Evolutionary conservation across 2,329 filamentous ascomycete genomes (phyloP).

Genomic region (Botrytis paeoniae): DNA sequence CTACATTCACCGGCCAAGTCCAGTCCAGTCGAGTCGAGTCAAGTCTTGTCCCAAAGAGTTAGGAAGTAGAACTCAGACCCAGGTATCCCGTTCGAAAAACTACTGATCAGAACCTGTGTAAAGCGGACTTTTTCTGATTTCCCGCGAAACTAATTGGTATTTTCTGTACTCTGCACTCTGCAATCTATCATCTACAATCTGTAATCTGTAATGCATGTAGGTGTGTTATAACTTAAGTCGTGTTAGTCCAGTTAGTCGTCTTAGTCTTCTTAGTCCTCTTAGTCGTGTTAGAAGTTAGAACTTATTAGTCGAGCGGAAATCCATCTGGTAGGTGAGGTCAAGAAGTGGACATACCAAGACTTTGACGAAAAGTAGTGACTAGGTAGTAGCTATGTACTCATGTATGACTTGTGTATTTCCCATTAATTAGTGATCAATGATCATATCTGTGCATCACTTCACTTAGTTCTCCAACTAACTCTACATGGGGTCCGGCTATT

Average conservation of each 20-base stretch:
- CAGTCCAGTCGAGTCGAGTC: not conserved
- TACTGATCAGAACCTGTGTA: not conserved
- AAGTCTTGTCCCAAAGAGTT: not conserved
- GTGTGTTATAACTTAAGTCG: not conserved
- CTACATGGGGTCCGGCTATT: constrained; percentile 3
- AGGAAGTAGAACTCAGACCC: not conserved
- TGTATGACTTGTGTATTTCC: not conserved
- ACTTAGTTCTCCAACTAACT: not conserved
- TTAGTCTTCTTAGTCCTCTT: not conserved
- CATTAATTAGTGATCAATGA: not conserved
- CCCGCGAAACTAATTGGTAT: not conserved
- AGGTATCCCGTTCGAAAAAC: not conserved
- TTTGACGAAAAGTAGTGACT: not conserved
- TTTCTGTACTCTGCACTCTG: not conserved
- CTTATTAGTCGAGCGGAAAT: not conserved
- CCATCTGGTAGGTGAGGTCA: not conserved
- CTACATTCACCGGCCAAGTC: not conserved
- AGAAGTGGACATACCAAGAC: constrained; percentile 12
- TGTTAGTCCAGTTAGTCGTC: not conserved
- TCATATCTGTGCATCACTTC: constrained; percentile 9
- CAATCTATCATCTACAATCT: not conserved
- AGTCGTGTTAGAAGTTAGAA: not conserved
- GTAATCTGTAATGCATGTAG: constrained; percentile 13
- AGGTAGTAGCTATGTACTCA: not conserved
- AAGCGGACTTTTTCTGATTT: not conserved